Base-by-base conservation (phyloP, 2,329 filamentous ascomycete genomes). In the Verticillium dahliae region DNA sequence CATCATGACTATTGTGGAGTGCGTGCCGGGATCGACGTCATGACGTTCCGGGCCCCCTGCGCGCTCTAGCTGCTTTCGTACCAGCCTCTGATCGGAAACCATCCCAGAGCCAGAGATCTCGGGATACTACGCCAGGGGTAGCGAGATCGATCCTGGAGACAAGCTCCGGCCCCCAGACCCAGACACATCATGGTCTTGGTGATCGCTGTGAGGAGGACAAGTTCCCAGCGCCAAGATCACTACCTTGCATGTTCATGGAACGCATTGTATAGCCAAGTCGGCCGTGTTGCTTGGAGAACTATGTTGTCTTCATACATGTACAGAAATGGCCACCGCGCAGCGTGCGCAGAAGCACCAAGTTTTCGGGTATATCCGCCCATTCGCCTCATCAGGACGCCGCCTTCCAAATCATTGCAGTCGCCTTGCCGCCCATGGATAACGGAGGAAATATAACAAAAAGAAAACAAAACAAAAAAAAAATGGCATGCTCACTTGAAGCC, bases 381-480 rank as follows among this genome's bases (percentile, higher is more conserved):
- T 39, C 38, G 38, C 15, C 39, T 45, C 45, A 5, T 50, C 18
- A 4, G 13, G 35, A 37, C 35, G 35, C 35, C 18, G 45, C 45
- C 45, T 22, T 50, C 7, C 45, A 50, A 11, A 50, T 50, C 39
- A 45, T 15, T 7, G 15, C 39, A 14, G n/a, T 22, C n/a, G 38
- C 39, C 35, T 37, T 37, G 35, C 35, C 13, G 35, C 35, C 35
- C 7, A 37, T 9, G n/a, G 18, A 15, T 27, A 35, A 56, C 41
- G 33, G 62, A 58, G 55, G 5, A 11, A 60, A 62, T 33, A 57
- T 52, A 57, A 27, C 50, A 18, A 37, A 14, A 60, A 14, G 33
- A 63, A 56, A 57, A 9, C 6, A 60, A 62, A 38, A 57, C 56
- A 57, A n/a, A 52, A 33, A 54, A 41, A 56, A 50, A 15, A 56